These are phyloP conservation scores for Neopestalotiopsis clavispora DNA, from an alignment of 2,329 filamentous ascomycete genomes.

Conservation along the genomic window DNA sequence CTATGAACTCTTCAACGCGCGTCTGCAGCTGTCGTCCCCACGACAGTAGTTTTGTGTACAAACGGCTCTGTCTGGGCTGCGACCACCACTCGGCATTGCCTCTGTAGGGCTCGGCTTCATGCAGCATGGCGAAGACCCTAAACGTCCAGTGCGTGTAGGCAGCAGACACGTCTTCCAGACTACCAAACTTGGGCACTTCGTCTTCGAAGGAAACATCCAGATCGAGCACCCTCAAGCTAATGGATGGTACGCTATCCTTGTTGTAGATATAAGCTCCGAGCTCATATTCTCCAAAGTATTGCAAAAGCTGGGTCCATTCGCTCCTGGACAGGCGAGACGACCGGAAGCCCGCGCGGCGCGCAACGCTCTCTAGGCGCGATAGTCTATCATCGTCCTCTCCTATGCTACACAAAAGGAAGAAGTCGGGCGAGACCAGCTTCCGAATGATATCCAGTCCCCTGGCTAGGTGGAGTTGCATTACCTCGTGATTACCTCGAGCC, in stretches of 20 bases:
- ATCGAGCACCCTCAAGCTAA: neutral
- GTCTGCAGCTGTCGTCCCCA: neutral
- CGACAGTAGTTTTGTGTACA: neutral
- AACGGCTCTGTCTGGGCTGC: neutral
- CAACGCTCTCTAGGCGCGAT: neutral
- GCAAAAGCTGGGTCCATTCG: no score
- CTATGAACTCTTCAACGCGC: neutral
- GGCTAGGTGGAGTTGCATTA: no score
- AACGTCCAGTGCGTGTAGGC: neutral
- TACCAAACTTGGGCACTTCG: neutral
- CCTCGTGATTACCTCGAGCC: no score
- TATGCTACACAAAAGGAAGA: no score
- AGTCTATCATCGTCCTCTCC: no score
- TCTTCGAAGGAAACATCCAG: neutral
- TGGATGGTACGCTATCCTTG: neutral
- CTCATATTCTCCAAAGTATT: neutral
- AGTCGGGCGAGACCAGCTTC: no score
- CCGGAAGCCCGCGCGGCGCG: neutral
- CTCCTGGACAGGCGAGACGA: neutral
- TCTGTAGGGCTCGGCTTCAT: neutral
- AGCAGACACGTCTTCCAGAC: neutral
- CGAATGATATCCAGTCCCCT: no score
- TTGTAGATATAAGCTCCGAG: neutral
- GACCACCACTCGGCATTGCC: neutral
- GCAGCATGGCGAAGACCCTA: neutral